These are phyloP conservation scores for Paecilomyces niveus DNA, from an alignment of 2,329 filamentous ascomycete genomes.

Conservation along the genomic window DNA sequence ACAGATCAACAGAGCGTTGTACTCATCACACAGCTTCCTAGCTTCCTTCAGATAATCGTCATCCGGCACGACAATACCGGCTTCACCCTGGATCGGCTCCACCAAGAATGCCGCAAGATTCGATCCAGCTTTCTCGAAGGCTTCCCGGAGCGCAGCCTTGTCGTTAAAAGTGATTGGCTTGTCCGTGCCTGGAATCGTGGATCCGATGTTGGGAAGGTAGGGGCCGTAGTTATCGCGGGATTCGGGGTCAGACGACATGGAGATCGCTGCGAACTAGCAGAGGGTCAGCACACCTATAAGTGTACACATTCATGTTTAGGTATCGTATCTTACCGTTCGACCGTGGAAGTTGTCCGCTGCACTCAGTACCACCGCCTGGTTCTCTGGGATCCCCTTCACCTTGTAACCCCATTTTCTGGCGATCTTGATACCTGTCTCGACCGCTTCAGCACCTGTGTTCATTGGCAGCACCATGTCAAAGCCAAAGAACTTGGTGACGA, in stretches of 20 bases:
- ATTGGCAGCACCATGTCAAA: constrained; percentile 98
- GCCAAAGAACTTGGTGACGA: constrained; percentile 79
- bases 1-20: constrained; percentile 93
- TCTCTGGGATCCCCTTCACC: constrained; percentile 78
- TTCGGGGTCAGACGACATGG: constrained; percentile 90
- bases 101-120: constrained; percentile 89
- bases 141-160: constrained; percentile 68
- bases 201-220: constrained; percentile 83
- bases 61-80: constrained; percentile 90
- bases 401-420: constrained; percentile 98
- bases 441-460: constrained; percentile 95
- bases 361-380: constrained; percentile 76
- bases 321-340: constrained; percentile 61
- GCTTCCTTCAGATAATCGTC: constrained; percentile 78
- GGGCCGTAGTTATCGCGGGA: constrained; percentile 96
- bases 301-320: not conserved
- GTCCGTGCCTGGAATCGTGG: constrained; percentile 65
- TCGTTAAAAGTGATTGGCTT: constrained; percentile 82
- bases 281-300: not conserved
- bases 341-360: constrained; percentile 94
- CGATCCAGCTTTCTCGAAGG: constrained; percentile 71
- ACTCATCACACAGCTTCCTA: constrained; percentile 79
- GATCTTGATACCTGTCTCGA: constrained; percentile 93
- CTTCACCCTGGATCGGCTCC: constrained; percentile 96
- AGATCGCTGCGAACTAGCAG: constrained; percentile 79